Percentiles rank a stretch among this genome's conserved stretches.
Conservation (phyloP, 2,329 filamentous ascomycete genomes). For the Trematosphaeria pertusa region DNA sequence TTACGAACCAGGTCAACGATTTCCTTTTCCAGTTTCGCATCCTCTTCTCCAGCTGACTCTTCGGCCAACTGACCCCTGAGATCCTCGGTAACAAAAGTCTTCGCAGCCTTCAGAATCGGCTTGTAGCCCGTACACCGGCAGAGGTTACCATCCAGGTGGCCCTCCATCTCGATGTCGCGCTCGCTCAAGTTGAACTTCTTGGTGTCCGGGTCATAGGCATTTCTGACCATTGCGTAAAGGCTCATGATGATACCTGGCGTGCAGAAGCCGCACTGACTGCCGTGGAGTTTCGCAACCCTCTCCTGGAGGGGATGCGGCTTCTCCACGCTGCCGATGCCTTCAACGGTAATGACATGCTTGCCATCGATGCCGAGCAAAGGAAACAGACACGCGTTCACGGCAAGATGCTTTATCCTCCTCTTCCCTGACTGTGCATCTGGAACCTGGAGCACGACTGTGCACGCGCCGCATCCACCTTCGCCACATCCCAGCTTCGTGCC, state of each 20-base stretch:
- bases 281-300: constrained; percentile 86
- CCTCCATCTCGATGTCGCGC: constrained; percentile 47
- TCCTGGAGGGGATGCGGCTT: constrained; percentile 88
- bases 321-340: constrained; percentile 88
- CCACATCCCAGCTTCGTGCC: constrained; percentile 96
- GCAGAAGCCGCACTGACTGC: constrained; percentile 93
- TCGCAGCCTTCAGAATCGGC: constrained; percentile 89
- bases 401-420: constrained; percentile 88
- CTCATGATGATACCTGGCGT: constrained; percentile 95
- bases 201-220: constrained; percentile 54
- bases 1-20: constrained; percentile 29
- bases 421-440: constrained; percentile 73
- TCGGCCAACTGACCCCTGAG: constrained; percentile 56
- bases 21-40: constrained; percentile 34
- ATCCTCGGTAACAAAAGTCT: constrained; percentile 74
- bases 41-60: constrained; percentile 58
- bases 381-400: constrained; percentile 91
- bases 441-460: constrained; percentile 72
- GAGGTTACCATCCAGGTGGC: constrained; percentile 85
- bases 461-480: constrained; percentile 94
- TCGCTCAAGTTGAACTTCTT: constrained; percentile 43
- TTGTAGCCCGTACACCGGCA: constrained; percentile 94
- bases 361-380: constrained; percentile 91
- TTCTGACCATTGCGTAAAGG: constrained; percentile 87
- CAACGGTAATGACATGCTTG: constrained; percentile 96